Conservation (phyloP, 371 early-diverging fungal genomes). For the Polyrhizophydium stewartii region DNA sequence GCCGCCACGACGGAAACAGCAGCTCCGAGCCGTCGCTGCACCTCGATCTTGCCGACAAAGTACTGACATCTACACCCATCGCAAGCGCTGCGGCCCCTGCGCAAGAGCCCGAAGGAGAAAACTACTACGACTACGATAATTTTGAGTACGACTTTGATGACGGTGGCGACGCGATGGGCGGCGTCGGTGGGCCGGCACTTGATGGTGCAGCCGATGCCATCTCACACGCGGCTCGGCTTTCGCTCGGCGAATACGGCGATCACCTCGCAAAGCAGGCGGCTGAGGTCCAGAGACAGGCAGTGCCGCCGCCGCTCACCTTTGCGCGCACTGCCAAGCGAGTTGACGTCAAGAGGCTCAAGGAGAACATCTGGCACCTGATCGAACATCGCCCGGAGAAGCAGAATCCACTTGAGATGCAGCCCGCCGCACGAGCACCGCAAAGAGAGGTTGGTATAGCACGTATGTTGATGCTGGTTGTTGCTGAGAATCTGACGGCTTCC, state of each 20-base stretch:
- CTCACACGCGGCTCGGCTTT: conserved; percentile 35
- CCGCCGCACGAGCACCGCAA: no score
- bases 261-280: no score
- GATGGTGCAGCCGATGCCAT: background rate
- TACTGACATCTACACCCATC: no score
- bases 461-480: no score
- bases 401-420: no score
- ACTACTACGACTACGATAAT: conserved; percentile 5
- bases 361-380: conserved; percentile 86
- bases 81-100: background rate
- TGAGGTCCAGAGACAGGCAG: background rate
- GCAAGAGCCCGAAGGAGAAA: background rate
- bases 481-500: no score
- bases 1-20: no score
- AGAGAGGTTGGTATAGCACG: no score
- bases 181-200: background rate
- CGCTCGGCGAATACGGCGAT: no score
- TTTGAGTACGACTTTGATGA: conserved; percentile 21
- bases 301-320: conserved; percentile 57
- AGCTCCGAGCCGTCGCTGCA: no score
- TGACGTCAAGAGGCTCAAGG: conserved; percentile 91
- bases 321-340: conserved; percentile 88
- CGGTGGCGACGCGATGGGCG: conserved; percentile 6
- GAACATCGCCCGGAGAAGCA: no score
- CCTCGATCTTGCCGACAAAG: no score